Evolutionary conservation across 345 rosid species (phyloP).

Genomic region (Eucalyptus rudis): DNA sequence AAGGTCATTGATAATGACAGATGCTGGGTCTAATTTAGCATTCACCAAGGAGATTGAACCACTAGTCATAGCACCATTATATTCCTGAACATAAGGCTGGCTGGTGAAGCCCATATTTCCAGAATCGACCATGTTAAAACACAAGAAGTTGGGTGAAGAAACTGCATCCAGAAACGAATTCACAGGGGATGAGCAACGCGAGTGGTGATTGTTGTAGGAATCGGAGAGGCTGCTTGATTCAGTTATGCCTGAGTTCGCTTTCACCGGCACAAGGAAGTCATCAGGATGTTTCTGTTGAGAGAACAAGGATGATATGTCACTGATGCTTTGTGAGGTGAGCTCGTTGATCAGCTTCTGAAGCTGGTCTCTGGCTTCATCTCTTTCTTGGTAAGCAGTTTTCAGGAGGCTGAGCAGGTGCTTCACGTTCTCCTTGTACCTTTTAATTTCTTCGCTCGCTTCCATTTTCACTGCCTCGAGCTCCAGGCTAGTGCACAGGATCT

Average conservation of each 20-base stretch:
- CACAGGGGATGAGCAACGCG: slow-evolving; percentile 42
- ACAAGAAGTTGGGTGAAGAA: slow-evolving; percentile 55
- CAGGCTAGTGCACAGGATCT: not conserved
- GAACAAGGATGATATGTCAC: not conserved
- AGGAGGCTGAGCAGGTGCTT: not conserved
- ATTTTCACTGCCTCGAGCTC: not conserved
- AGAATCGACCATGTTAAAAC: not conserved
- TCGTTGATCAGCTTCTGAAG: slow-evolving; percentile 1
- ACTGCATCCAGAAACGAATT: slow-evolving; percentile 61
- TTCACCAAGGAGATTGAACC: not conserved
- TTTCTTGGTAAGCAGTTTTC: slow-evolving; percentile 4
- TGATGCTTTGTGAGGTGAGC: not conserved
- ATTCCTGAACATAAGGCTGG: not conserved
- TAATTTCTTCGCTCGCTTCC: not conserved
- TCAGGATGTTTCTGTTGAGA: not conserved
- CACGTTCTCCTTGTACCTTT: not conserved
- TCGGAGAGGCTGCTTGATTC: slow-evolving; percentile 15
- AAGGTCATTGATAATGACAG: slow-evolving; percentile 30
- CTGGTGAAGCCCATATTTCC: not conserved
- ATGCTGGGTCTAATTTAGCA: slow-evolving; percentile 23
- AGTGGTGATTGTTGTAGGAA: slow-evolving; percentile 25
- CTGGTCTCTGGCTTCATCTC: slow-evolving; percentile 19
- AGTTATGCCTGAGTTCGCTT: slow-evolving; percentile 66
- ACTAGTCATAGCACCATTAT: not conserved
- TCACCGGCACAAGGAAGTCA: slow-evolving; percentile 9